These are phyloP conservation scores for Cyclotella distinguenda DNA, from an alignment of 108 stramenopile genomes.

Conservation along the genomic window DNA sequence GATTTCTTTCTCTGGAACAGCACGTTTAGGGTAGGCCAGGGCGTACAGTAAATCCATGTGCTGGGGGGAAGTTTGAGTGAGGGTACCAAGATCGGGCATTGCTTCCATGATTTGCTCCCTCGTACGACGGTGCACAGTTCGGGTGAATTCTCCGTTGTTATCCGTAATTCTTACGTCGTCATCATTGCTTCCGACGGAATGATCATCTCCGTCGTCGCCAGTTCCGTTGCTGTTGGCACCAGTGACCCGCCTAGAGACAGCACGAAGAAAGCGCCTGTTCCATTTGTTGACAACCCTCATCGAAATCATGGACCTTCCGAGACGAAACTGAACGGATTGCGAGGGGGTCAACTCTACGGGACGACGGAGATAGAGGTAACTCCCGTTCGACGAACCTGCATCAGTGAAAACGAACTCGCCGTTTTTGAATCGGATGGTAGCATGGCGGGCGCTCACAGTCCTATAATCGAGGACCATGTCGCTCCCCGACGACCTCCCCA, in stretches of 20 bases:
- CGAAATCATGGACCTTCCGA: slow-evolving; percentile 86
- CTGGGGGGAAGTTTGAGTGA: slow-evolving; percentile 74
- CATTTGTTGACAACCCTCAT: slow-evolving; percentile 91
- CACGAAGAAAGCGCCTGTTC: slow-evolving; percentile 76
- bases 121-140: slow-evolving; percentile 62
- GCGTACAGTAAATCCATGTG: slow-evolving; percentile 84
- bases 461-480: slow-evolving; percentile 97
- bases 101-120: slow-evolving; percentile 76
- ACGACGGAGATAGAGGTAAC: slow-evolving; percentile 79
- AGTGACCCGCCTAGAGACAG: slow-evolving; percentile 63
- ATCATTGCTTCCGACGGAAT: slow-evolving; percentile 83
- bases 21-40: slow-evolving; percentile 68
- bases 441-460: slow-evolving; percentile 89
- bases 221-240: slow-evolving; percentile 22
- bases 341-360: slow-evolving; percentile 83
- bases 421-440: slow-evolving; percentile 86
- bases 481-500: slow-evolving; percentile 92
- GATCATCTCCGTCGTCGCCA: slow-evolving; percentile 52
- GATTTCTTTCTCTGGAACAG: slow-evolving; percentile 12
- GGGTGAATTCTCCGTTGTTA: slow-evolving; percentile 65
- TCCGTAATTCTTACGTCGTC: slow-evolving; percentile 79
- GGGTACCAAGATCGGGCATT: slow-evolving; percentile 71
- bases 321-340: slow-evolving; percentile 80
- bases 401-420: slow-evolving; percentile 91
- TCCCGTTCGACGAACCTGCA: slow-evolving; percentile 88